These are phyloP conservation scores for Fusarium keratoplasticum DNA, from an alignment of 2,329 filamentous ascomycete species.

Conservation along the genomic window DNA sequence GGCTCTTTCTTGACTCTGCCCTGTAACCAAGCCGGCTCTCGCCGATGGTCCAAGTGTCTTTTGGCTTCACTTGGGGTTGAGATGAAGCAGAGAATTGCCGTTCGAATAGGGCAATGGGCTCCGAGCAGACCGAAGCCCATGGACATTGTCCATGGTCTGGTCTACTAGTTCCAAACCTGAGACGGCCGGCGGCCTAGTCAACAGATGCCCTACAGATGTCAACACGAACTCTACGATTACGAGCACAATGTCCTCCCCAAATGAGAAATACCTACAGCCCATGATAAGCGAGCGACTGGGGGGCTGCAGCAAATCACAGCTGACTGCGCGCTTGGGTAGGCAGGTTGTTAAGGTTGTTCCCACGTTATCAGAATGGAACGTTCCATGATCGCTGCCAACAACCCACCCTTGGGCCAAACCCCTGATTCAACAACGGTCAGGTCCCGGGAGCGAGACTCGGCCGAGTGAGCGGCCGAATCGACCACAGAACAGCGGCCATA, in stretches of 20 bases:
- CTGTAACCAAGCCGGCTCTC: conserved; percentile 30
- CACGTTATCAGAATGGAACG: conserved; percentile 33
- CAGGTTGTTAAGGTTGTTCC: background rate
- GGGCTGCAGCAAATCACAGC: background rate
- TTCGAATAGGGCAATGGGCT: background rate
- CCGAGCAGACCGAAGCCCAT: background rate
- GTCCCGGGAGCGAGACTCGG: conserved; percentile 19
- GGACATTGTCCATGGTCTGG: background rate
- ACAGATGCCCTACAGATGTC: background rate
- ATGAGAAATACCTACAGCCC: background rate
- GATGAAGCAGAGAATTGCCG: background rate
- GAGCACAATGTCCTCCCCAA: background rate
- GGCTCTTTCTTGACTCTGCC: conserved; percentile 20
- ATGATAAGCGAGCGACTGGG: background rate
- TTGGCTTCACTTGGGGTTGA: background rate
- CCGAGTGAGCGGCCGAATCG: conserved; percentile 31
- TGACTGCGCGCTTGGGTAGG: background rate
- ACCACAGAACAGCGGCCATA: background rate
- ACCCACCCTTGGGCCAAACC: conserved; percentile 16
- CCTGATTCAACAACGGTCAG: conserved; percentile 23
- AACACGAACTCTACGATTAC: background rate
- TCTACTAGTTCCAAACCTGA: background rate
- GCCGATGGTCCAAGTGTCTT: conserved; percentile 31
- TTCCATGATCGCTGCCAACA: conserved; percentile 35
- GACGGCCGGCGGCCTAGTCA: background rate